These are phyloP conservation scores for Vitis vinifera DNA, from an alignment of 164 flowering plant species.

Conservation along the genomic window ASM3070453v1 NC_081822.1:8777501-8778000, in stretches of 20 bases:
- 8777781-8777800: background rate
- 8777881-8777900: background rate
- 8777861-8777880: no score
- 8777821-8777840: background rate
- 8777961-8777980: no score
- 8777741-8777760: no score
- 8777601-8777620: background rate
- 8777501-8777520: conserved; percentile 14
- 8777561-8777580: background rate
- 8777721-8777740: background rate
- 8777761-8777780: no score
- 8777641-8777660: background rate
- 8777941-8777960: no score
- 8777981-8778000: no score
- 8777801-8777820: background rate
- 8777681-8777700: background rate
- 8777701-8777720: background rate
- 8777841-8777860: no score
- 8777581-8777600: background rate
- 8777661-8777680: background rate
- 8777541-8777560: conserved; percentile 9
- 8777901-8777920: background rate
- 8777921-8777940: background rate
- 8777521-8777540: conserved; percentile 10
- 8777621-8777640: background rate